Evolutionary conservation across 305 asterid genomes (phyloP).

Genomic region (Rubia occidens): DNA sequence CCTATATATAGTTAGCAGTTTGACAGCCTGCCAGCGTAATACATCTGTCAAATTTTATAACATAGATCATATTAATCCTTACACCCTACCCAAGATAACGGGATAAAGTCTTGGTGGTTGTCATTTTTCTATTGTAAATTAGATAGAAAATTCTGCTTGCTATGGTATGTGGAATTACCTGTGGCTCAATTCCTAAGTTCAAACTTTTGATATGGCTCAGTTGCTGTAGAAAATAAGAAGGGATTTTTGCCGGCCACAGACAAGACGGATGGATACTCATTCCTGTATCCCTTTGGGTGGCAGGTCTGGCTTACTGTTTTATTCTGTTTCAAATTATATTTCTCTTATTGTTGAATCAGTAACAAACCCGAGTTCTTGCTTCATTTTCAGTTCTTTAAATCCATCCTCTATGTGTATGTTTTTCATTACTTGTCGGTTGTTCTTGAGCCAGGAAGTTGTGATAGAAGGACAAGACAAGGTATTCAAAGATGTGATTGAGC

Average conservation of each 20-base stretch:
- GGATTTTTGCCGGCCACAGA: slow-evolving; percentile 68
- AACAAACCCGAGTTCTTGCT: neutral
- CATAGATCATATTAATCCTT: neutral
- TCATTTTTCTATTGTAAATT: neutral
- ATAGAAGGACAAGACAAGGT: slow-evolving; percentile 96
- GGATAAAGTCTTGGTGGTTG: neutral
- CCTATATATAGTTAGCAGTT: no score
- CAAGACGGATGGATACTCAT: slow-evolving; percentile 76
- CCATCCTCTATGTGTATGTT: neutral
- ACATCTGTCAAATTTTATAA: neutral
- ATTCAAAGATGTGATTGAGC: slow-evolving; percentile 90
- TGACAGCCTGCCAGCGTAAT: neutral
- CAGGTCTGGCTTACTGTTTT: slow-evolving; percentile 46
- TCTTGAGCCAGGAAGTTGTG: slow-evolving; percentile 56
- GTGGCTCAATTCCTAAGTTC: slow-evolving; percentile 41
- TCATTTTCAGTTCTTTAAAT: neutral
- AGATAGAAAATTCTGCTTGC: slow-evolving; percentile 2
- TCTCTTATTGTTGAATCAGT: slow-evolving; percentile 2
- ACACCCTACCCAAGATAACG: neutral
- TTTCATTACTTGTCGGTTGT: neutral
- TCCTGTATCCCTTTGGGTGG: slow-evolving; percentile 87
- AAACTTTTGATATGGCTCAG: slow-evolving; percentile 63
- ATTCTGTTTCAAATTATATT: neutral
- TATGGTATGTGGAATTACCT: slow-evolving; percentile 10
- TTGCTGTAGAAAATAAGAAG: slow-evolving; percentile 87